Evolutionary conservation across 108 stramenopile species (phyloP).

Genomic region (Cyclotella choctawhatcheeana): DNA sequence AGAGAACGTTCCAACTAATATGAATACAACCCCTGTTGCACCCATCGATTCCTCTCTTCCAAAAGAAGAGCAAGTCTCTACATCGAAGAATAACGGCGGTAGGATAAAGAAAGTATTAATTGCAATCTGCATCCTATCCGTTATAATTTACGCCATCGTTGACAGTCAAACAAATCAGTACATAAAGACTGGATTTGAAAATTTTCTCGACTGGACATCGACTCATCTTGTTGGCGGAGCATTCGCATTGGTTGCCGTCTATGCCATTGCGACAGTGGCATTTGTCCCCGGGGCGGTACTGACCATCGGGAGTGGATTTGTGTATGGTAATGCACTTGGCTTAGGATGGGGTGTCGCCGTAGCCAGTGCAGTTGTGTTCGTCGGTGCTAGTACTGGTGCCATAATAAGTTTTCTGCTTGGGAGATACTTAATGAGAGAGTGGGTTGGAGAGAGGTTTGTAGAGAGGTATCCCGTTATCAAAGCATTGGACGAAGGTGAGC

Average conservation of each 20-base stretch:
- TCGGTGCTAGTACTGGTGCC: conserved; percentile 51
- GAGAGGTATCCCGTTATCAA: conserved; percentile 59
- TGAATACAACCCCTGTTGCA: no score
- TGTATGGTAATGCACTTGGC: conserved; percentile 68
- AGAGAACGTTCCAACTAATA: no score
- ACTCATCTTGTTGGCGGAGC: conserved; percentile 62
- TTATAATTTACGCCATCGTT: no score
- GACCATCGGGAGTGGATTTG: conserved; percentile 78
- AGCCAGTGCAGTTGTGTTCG: conserved; percentile 63
- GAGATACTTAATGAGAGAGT: conserved; percentile 70
- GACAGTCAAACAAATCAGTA: no score
- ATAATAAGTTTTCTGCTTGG: conserved; percentile 65
- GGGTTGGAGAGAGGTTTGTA: conserved; percentile 49
- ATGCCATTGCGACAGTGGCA: conserved; percentile 66
- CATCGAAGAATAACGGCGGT: no score
- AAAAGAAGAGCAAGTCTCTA: no score
- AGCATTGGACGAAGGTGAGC: conserved; percentile 54
- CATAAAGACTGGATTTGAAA: conserved; percentile 40
- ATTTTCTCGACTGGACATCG: conserved; percentile 63
- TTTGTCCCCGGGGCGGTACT: conserved; percentile 77
- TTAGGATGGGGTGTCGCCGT: conserved; percentile 61
- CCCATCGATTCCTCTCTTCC: no score
- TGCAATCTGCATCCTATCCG: no score
- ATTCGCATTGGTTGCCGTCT: conserved; percentile 68
- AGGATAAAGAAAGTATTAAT: no score